Percentiles rank a stretch among this genome's conserved stretches.
These are phyloP conservation scores for Yarrowia deformans DNA, from an alignment of 805 yeast species.

Conservation along the genomic window DNA sequence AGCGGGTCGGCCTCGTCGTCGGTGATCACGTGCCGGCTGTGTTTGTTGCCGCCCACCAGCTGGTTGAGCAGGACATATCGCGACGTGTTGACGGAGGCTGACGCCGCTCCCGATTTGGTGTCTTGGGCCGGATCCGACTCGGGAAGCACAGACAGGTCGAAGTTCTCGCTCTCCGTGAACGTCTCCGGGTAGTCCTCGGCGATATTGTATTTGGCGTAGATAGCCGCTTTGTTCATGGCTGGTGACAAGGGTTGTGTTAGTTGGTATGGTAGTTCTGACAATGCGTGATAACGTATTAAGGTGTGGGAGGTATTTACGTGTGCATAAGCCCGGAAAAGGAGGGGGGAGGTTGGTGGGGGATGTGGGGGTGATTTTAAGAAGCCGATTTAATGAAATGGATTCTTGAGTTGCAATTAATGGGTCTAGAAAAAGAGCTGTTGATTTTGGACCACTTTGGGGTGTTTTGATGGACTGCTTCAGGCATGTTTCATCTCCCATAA, in stretches of 20 bases:
- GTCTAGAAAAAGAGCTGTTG: too few relatives aligned
- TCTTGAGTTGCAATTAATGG: too few relatives aligned
- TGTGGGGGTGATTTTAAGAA: too few relatives aligned
- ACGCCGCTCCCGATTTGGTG: conserved; percentile 24
- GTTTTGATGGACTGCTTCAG: too few relatives aligned
- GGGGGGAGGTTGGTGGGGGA: neutral
- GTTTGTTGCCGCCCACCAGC: conserved; percentile 44
- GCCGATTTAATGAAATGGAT: too few relatives aligned
- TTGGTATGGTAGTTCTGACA: too few relatives aligned
- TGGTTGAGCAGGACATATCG: conserved; percentile 44
- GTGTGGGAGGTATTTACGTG: conserved; percentile 34
- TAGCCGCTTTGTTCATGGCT: conserved; percentile 26
- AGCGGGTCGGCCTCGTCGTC: conserved; percentile 62
- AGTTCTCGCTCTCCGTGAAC: conserved; percentile 24
- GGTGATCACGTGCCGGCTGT: conserved; percentile 40
- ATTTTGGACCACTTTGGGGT: too few relatives aligned
- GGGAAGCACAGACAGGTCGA: conserved; percentile 22
- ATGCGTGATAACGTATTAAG: conserved; percentile 28
- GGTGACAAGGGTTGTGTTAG: too few relatives aligned
- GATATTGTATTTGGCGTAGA: conserved; percentile 35
- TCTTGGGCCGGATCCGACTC: conserved; percentile 24
- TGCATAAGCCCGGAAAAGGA: neutral
- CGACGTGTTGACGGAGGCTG: conserved; percentile 35
- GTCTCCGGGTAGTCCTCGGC: conserved; percentile 35
- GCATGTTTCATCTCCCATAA: too few relatives aligned